Percentiles rank a stretch among this genome's conserved stretches.
phyloP scores from a whole-genome alignment of 2,329 filamentous ascomycete species.

The Talaromyces verruculosus region DNA sequence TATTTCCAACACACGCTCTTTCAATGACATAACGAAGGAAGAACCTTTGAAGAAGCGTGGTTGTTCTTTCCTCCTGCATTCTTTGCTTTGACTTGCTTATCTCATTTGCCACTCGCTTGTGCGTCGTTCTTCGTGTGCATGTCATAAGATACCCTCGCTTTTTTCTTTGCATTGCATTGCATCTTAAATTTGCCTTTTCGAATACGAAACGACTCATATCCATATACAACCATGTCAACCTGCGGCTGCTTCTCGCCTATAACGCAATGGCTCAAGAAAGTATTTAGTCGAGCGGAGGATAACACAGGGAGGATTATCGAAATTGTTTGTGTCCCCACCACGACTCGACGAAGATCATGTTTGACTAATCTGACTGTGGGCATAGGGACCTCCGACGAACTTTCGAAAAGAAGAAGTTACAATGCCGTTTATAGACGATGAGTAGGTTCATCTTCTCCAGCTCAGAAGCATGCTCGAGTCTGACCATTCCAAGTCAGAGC shows the following conservation, averaged over 20 bases:
- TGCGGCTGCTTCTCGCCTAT: constrained; percentile 39
- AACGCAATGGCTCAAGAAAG: constrained; percentile 35
- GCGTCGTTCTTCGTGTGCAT: background rate
- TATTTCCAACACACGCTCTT: background rate
- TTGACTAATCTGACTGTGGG: background rate
- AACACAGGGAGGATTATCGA: constrained; percentile 32
- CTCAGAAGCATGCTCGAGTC: constrained; percentile 24
- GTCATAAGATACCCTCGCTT: constrained; percentile 14
- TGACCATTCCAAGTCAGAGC: constrained; percentile 29
- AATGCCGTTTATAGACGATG: constrained; percentile 41
- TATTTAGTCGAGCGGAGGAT: constrained; percentile 32
- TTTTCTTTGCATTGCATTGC: background rate
- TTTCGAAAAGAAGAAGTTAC: constrained; percentile 46
- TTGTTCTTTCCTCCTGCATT: background rate
- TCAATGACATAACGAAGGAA: constrained; percentile 2
- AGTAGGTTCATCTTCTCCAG: constrained; percentile 27
- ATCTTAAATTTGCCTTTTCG: background rate
- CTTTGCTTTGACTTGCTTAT: constrained; percentile 11
- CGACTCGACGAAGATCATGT: background rate
- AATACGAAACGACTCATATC: background rate
- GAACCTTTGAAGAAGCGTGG: background rate
- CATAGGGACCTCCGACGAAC: constrained; percentile 44
- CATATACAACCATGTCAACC: constrained; percentile 8
- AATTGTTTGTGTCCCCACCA: constrained; percentile 31
- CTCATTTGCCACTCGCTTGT: constrained; percentile 18